Evolutionary conservation across 164 flowering plant species (phyloP), one percentile per base, ranked within the genome.

Genomic region (Paratinospora sagittata): DNA sequence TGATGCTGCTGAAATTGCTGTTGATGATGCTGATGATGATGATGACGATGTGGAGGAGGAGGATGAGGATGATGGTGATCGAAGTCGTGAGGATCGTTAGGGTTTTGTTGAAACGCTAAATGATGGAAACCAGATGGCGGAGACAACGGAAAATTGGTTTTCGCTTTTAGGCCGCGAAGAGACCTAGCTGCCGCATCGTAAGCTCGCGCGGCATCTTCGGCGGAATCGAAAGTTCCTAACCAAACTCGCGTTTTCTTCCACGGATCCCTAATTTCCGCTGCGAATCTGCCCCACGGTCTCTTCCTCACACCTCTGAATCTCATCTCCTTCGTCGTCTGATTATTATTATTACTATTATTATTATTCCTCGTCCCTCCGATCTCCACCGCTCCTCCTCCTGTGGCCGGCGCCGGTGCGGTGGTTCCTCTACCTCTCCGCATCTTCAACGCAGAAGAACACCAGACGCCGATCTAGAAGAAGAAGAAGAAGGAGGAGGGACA

Each of bases 261-360:
- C 0, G 97, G 97, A 64, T 91, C 93, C 67, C 95, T 75, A 74
- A 90, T 91, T 85, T 91, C 95, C 2, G 92, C 97, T 0, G 95
- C 95, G 76, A 78, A 91, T 71, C 90, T 67, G 0, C 97, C 95
- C 93, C 93, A 90, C 14, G 96, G 97, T 68, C 96, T 78, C 81
- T 84, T 88, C 27, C 93, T 43, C 0, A 92, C 96, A 3, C 97
- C 97, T 45, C 93, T 72, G 76, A 78, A 92, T 36, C 85, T 82
- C 6, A 73, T 68, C 74, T 87, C 91, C 43, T 71, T 76, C n/a
- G 9, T 45, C 0, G 13, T 8, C n/a, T n/a, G n/a, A n/a, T n/a
- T n/a, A n/a, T n/a, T n/a, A n/a, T n/a, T n/a, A n/a, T n/a, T n/a
- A n/a, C n/a, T n/a, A n/a, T n/a, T n/a, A n/a, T n/a, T n/a, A n/a